Evolutionary conservation across 345 rosid species (phyloP).

Genomic region (Citropsis articulata): DNA sequence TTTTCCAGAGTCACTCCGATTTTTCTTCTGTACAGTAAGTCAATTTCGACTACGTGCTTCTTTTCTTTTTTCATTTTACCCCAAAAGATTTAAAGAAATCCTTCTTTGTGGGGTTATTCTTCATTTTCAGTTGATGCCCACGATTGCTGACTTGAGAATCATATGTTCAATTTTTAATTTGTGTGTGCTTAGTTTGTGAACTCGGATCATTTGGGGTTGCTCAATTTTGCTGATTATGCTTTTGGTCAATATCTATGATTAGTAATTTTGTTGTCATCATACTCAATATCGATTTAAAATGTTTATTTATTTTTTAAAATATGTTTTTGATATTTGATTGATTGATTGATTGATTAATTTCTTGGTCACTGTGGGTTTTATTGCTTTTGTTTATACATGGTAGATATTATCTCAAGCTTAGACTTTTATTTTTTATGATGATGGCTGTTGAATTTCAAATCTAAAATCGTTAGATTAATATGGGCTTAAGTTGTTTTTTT

Average conservation of each 20-base stretch:
- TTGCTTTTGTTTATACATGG: neutral
- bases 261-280: neutral
- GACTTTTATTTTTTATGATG: too few species aligned
- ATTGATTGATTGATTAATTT: neutral
- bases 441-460: neutral
- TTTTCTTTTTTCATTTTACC: too few species aligned
- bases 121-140: neutral
- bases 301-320: neutral
- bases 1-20: neutral
- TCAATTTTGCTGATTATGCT: neutral
- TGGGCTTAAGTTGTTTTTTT: neutral
- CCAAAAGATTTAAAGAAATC: too few species aligned
- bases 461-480: neutral
- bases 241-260: neutral
- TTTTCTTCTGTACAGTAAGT: constrained; percentile 4
- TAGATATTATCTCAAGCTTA: too few species aligned
- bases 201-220: neutral
- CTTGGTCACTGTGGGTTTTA: neutral
- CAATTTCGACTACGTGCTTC: neutral
- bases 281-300: neutral
- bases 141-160: constrained; percentile 4
- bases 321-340: neutral
- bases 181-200: neutral
- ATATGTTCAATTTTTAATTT: neutral
- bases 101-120: neutral